These are phyloP conservation scores for Fusarium sp. DNA, from an alignment of 2,329 filamentous ascomycete species.

Conservation along the genomic window DNA sequence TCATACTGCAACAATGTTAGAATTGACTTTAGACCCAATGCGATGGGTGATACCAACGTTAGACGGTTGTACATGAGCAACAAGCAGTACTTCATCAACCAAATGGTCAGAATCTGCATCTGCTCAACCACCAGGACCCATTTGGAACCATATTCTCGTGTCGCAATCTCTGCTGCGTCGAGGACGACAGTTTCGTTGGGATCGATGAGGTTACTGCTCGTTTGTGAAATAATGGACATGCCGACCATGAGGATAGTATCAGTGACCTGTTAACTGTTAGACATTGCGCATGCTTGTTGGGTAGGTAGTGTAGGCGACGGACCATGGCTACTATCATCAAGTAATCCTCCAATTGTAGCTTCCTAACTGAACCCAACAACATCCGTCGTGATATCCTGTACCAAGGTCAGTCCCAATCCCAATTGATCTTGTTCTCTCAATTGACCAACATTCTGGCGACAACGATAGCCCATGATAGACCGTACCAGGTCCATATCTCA, in stretches of 20 bases:
- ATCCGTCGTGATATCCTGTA: slow-evolving; percentile 53
- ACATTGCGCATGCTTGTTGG: background rate
- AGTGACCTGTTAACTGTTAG: slow-evolving; percentile 48
- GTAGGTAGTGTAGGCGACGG: slow-evolving; percentile 41
- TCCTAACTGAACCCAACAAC: slow-evolving; percentile 57
- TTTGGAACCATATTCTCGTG: slow-evolving; percentile 66
- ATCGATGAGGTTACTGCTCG: slow-evolving; percentile 70
- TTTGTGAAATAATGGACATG: slow-evolving; percentile 65
- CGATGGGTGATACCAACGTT: slow-evolving; percentile 53
- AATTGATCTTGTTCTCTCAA: background rate
- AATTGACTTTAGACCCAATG: background rate
- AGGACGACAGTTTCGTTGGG: slow-evolving; percentile 57
- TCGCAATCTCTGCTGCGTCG: slow-evolving; percentile 56
- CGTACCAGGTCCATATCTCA: slow-evolving; percentile 60
- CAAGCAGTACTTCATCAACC: slow-evolving; percentile 67
- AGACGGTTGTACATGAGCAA: slow-evolving; percentile 67
- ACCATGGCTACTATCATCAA: slow-evolving; percentile 66
- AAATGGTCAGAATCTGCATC: slow-evolving; percentile 69
- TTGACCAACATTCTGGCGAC: slow-evolving; percentile 54
- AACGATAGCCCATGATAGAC: slow-evolving; percentile 54
- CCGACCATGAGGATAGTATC: slow-evolving; percentile 66
- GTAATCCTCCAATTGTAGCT: slow-evolving; percentile 66
- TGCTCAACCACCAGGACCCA: slow-evolving; percentile 71
- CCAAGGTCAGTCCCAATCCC: background rate
- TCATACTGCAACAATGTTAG: slow-evolving; percentile 51